Evolutionary conservation across 495 filamentous ascomycete species (phyloP), one percentile per base, ranked within the genome.

Genomic region (Chlorociboria aeruginascens): DNA sequence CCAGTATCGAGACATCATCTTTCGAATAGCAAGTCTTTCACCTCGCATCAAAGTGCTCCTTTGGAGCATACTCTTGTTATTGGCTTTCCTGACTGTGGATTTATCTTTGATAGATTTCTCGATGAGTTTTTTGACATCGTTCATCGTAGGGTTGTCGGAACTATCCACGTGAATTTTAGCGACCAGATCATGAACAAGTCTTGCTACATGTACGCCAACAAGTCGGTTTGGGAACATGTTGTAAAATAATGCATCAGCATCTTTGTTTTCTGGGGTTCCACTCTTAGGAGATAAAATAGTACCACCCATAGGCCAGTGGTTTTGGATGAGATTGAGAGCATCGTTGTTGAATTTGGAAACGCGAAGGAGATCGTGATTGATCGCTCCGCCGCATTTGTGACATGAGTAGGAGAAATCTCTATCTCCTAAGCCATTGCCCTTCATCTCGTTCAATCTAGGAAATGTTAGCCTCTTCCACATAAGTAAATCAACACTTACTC

Each of bases 1-100:
- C 83, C 84, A 88, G 66, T 92, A 92, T 29, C 76, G 69, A 13
- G 73, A 76, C 77, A 92, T 82, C 82, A 87, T 86, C 50, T 77
- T 77, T 13, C 83, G 76, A 37, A 85, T 66, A 1, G 72, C 68
- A 30, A 81, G 60, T 31, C 63, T 60, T 61, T 78, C 63, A 3
- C 3, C 16, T 16, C 47, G n/a, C 3, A 11, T 17, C 7, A 55
- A 36, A 25, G 13, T 20, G 16, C 49, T 40, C 13, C 20, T 30
- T 42, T 54, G 16, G 29, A 37, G 28, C 58, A 41, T 0, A 7
- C 29, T 41, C 11, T 25, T 40, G 12, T 34, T 32, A 37, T 55
- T 57, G n/a, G 50, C 41, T 35, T 48, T 43, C 45, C 40, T 47
- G 6, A 60, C 41, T 8, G 46, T 16, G 3, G 13, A 31, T 32